These are phyloP conservation scores for Wolfiporia cocos DNA, from an alignment of 1,284 basidiomycete species.

Conservation along the genomic window DNA sequence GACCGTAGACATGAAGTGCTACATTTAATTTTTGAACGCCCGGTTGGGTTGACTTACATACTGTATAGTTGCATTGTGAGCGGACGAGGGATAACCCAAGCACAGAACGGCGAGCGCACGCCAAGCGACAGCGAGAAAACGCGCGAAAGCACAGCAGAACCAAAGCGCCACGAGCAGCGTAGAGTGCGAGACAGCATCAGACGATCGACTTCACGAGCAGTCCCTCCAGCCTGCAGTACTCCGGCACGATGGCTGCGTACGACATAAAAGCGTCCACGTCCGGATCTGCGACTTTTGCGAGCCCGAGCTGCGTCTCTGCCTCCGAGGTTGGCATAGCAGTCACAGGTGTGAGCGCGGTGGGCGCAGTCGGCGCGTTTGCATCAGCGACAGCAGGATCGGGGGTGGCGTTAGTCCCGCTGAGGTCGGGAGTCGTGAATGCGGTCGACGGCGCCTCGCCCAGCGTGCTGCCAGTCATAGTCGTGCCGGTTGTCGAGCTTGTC, in stretches of 20 bases:
- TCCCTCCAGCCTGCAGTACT: conserved; percentile 70
- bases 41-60: no score
- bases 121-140: conserved; percentile 2
- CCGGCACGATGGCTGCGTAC: conserved; percentile 79
- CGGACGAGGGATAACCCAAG: neutral
- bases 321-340: conserved; percentile 64
- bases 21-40: conserved; percentile 6
- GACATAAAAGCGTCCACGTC: conserved; percentile 79
- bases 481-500: conserved; percentile 48
- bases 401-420: conserved; percentile 28
- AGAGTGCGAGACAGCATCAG: conserved; percentile 22
- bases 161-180: conserved; percentile 1
- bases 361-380: conserved; percentile 17
- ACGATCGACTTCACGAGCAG: conserved; percentile 64
- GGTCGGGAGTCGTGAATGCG: conserved; percentile 60
- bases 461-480: conserved; percentile 29
- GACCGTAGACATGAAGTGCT: conserved; percentile 8
- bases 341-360: conserved; percentile 61
- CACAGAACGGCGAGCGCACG: neutral
- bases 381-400: conserved; percentile 24
- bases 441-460: conserved; percentile 41
- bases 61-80: no score
- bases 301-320: conserved; percentile 63
- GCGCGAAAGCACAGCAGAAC: conserved; percentile 10
- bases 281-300: conserved; percentile 76